Base-by-base conservation (phyloP, 2,329 filamentous ascomycete species). In the Penicillium sp. region DNA sequence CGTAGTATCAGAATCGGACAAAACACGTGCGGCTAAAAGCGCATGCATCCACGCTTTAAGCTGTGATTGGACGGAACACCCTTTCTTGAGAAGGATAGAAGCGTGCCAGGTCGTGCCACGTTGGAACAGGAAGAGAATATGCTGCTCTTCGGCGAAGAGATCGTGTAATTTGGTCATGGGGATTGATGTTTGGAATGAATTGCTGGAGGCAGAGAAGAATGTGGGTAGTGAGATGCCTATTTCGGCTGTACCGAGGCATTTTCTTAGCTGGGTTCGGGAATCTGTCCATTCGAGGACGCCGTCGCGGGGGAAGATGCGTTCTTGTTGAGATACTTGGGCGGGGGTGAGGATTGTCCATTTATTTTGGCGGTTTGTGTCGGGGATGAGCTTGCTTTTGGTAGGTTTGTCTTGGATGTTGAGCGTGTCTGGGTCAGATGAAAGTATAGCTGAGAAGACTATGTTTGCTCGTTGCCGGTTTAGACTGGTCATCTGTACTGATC, bases 401-500 rank as follows among this genome's bases (percentile, higher is more conserved):
- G 35, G 23, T 19, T n/a, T 26, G 31, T 21, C 21, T n/a, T 27
- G 45, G 27, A 37, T 45, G 31, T 4, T 14, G 55, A 51, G 35
- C 31, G 7, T 54, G 7, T 61, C 58, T 16, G 31, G 14, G 5
- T 76, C 52, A 72, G 80, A 64, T 6, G 68, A 69, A 13, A 83
- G 62, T 4, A 88, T 71, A 53, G 84, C 78, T 42, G 85, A 82
- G 66, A 93, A 88, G 1, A 96, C 80, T 21, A 97, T 86, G 48
- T 88, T 91, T 1, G 92, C 90, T 35, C 95, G 85, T 74, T 98
- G 93, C 23, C 91, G 84, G 75, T 96, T 98, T 35, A 98, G 80
- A 7, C 86, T 91, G 39, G 85, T 84, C 88, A 98, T 91, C 70
- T 86, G 87, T 16, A 99, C 93, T 49, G 89, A 83, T 60, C 88